A percentile compares a stretch with the other conserved stretches of the same genome.
phyloP scores from a whole-genome alignment of 2,329 filamentous ascomycete species.

The Cyphellophora attinorum region DNA sequence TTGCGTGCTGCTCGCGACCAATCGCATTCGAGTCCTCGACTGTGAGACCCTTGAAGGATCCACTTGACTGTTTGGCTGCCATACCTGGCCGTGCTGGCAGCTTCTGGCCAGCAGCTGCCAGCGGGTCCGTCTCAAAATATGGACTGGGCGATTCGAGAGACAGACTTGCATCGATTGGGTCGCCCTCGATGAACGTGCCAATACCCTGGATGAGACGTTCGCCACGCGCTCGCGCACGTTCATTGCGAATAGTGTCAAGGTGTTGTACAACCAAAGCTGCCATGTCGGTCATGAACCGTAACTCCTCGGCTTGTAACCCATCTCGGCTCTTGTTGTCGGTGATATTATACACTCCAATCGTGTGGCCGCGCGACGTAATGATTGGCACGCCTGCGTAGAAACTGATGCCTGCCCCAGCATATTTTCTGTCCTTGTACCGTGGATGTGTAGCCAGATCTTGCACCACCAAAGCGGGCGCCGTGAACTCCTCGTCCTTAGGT shows the following conservation, averaged over 20 bases:
- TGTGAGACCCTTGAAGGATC: constrained; percentile 1
- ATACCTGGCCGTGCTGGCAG: not conserved
- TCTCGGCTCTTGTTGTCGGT: constrained; percentile 48
- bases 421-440: constrained; percentile 26
- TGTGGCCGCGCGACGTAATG: constrained; percentile 45
- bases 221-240: constrained; percentile 42
- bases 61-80: not conserved
- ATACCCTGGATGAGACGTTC: constrained; percentile 47
- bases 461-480: constrained; percentile 20
- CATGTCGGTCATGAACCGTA: constrained; percentile 49
- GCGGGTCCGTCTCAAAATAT: not conserved
- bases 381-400: constrained; percentile 56
- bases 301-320: constrained; percentile 38
- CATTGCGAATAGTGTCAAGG: constrained; percentile 46
- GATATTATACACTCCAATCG: constrained; percentile 52
- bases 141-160: not conserved
- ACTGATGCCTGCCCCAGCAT: constrained; percentile 26
- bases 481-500: constrained; percentile 10
- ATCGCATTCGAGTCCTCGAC: not conserved
- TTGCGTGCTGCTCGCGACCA: not conserved
- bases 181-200: constrained; percentile 44
- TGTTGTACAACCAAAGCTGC: constrained; percentile 50
- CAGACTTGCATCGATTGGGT: constrained; percentile 2
- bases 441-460: constrained; percentile 30
- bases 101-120: not conserved